phyloP scores from a whole-genome alignment of 306 rosid species.

The Rosa persica region DNA sequence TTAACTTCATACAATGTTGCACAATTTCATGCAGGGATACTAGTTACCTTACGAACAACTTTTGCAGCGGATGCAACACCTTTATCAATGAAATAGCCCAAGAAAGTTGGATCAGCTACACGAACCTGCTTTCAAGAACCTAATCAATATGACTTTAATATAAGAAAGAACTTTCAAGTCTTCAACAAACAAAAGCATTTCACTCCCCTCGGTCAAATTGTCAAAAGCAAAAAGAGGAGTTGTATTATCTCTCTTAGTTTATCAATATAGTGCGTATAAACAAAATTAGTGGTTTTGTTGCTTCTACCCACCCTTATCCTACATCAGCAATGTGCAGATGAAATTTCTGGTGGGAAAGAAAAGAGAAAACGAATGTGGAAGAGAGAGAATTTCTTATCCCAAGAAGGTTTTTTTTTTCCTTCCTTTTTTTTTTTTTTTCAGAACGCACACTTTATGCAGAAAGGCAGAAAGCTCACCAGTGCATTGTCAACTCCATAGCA shows the following conservation, averaged over 20 bases:
- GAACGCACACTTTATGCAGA: neutral
- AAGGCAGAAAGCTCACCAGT: slow-evolving; percentile 52
- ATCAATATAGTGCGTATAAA: neutral
- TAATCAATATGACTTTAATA: slow-evolving; percentile 29
- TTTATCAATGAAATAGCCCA: slow-evolving; percentile 95
- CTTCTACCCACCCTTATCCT: neutral
- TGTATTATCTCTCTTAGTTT: slow-evolving; percentile 2
- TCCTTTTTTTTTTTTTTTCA: neutral
- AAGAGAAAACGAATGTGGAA: neutral
- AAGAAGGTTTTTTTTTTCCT: neutral
- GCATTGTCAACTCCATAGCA: slow-evolving; percentile 99
- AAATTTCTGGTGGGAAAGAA: neutral
- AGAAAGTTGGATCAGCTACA: slow-evolving; percentile 90
- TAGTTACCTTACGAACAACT: slow-evolving; percentile 93
- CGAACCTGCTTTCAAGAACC: slow-evolving; percentile 75
- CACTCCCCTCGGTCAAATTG: slow-evolving; percentile 2
- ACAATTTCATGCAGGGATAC: neutral
- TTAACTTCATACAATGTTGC: neutral
- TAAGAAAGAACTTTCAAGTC: slow-evolving; percentile 13
- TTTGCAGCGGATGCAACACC: slow-evolving; percentile 95
- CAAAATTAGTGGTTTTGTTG: neutral
- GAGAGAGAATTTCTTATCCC: neutral
- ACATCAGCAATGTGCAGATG: neutral
- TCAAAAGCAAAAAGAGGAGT: slow-evolving; percentile 8
- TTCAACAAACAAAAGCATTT: slow-evolving; percentile 1